These are phyloP conservation scores for Biancaea sappan DNA, from an alignment of 306 rosid species.

Conservation along the genomic window DNA sequence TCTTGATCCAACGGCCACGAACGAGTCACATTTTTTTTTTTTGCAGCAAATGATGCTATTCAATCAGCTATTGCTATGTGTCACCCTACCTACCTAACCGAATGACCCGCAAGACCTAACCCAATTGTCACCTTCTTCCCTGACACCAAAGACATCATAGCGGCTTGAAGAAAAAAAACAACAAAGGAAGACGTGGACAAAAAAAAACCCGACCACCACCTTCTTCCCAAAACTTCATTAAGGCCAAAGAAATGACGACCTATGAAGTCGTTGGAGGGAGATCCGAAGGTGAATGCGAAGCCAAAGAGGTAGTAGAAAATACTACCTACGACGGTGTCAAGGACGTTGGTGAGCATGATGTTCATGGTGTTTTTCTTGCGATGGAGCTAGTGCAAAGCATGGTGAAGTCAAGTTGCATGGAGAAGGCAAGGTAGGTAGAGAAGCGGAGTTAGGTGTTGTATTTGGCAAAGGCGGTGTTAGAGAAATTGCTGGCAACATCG, in stretches of 20 bases:
- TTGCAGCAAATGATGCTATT: too few species aligned
- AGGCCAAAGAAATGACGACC: conserved; percentile 82
- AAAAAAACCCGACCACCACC: too few species aligned
- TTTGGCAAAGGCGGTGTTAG: conserved; percentile 56
- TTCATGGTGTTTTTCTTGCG: conserved; percentile 98
- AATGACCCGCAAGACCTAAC: too few species aligned
- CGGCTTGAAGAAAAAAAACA: too few species aligned
- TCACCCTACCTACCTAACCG: too few species aligned
- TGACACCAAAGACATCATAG: too few species aligned
- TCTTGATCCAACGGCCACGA: too few species aligned
- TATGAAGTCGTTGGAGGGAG: conserved; percentile 82
- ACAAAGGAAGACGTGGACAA: too few species aligned
- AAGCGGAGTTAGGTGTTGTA: conserved; percentile 84
- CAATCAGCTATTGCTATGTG: too few species aligned
- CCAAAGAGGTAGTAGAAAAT: conserved; percentile 93
- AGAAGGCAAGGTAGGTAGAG: conserved; percentile 92
- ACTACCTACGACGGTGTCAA: conserved; percentile 90
- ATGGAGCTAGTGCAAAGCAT: conserved; percentile 99
- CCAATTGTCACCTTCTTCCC: too few species aligned
- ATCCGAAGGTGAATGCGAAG: conserved; percentile 84
- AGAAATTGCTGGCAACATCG: conserved; percentile 36
- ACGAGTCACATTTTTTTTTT: too few species aligned
- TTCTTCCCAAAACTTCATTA: too few species aligned
- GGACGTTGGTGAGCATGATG: conserved; percentile 97
- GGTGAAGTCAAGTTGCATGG: conserved; percentile 97